Evolutionary conservation across 2,329 filamentous ascomycete species (phyloP).

Genomic region (Botryosphaeria agaves): DNA sequence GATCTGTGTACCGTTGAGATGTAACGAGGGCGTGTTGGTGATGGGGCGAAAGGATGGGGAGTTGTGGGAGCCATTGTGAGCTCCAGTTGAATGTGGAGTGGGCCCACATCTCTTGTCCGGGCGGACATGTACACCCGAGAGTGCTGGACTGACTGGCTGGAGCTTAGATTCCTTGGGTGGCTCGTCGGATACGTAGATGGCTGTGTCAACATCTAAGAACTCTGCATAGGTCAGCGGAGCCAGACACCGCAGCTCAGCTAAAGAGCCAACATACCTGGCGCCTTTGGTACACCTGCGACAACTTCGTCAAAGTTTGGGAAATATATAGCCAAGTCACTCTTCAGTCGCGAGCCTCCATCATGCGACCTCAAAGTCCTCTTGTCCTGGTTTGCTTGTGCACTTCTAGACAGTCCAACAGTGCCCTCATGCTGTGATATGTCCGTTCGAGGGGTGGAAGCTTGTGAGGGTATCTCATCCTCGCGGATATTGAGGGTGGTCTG

Average conservation of each 20-base stretch:
- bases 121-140: too few species aligned
- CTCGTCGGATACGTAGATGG: slow-evolving; percentile 52
- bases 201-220: slow-evolving; percentile 53
- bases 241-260: slow-evolving; percentile 2
- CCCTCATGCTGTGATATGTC: slow-evolving; percentile 7
- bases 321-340: slow-evolving; percentile 80
- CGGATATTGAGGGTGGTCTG: slow-evolving; percentile 14
- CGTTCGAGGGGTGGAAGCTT: slow-evolving; percentile 15
- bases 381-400: slow-evolving; percentile 25
- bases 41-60: slow-evolving; percentile 1
- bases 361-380: slow-evolving; percentile 72
- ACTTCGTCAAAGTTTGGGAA: slow-evolving; percentile 92
- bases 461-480: slow-evolving; percentile 15
- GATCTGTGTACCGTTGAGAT: slow-evolving; percentile 14
- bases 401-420: slow-evolving; percentile 6
- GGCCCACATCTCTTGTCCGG: too few species aligned
- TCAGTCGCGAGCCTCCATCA: slow-evolving; percentile 63
- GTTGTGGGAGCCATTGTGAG: neutral
- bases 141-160: too few species aligned
- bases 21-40: too few species aligned
- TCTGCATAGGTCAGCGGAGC: slow-evolving; percentile 39
- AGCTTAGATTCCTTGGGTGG: slow-evolving; percentile 11
- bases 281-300: slow-evolving; percentile 67
- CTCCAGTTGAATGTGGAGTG: neutral
- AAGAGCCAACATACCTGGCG: slow-evolving; percentile 54